Conservation (phyloP, 192 early-diverging fungal genomes). For the Coemansia sp. region DNA sequence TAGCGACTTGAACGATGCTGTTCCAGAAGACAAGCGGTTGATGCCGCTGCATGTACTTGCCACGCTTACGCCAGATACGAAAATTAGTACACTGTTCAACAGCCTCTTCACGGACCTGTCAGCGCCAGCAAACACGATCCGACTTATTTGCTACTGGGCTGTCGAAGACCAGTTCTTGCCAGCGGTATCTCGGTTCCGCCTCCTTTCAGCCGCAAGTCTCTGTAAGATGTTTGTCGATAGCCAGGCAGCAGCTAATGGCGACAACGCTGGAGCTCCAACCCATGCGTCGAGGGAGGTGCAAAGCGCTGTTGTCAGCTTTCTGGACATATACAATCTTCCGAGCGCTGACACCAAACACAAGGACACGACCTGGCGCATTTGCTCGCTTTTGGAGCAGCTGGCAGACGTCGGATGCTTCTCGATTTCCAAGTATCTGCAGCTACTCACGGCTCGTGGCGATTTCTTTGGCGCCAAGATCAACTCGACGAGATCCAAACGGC, state of each 20-base stretch:
- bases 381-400: conserved; percentile 37
- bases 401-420: conserved; percentile 37
- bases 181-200: conserved; percentile 15
- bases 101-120: conserved; percentile 9
- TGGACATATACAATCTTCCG: conserved; percentile 29
- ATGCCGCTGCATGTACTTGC: conserved; percentile 10
- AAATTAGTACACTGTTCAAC: conserved; percentile 2
- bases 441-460: conserved; percentile 45
- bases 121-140: conserved; percentile 7
- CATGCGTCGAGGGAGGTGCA: conserved; percentile 15
- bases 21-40: background rate
- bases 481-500: conserved; percentile 26
- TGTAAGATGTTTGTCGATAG: conserved; percentile 7
- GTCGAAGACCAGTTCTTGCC: conserved; percentile 13
- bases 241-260: background rate
- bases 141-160: conserved; percentile 46
- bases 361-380: conserved; percentile 14
- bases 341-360: background rate
- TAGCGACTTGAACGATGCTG: background rate
- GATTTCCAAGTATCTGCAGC: conserved; percentile 34
- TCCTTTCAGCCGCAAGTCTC: conserved; percentile 19
- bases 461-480: conserved; percentile 20
- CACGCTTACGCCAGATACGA: conserved; percentile 13
- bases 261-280: background rate
- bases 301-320: conserved; percentile 24